Conservation (phyloP, 306 rosid genomes). For the Medicago lupulina region DNA sequence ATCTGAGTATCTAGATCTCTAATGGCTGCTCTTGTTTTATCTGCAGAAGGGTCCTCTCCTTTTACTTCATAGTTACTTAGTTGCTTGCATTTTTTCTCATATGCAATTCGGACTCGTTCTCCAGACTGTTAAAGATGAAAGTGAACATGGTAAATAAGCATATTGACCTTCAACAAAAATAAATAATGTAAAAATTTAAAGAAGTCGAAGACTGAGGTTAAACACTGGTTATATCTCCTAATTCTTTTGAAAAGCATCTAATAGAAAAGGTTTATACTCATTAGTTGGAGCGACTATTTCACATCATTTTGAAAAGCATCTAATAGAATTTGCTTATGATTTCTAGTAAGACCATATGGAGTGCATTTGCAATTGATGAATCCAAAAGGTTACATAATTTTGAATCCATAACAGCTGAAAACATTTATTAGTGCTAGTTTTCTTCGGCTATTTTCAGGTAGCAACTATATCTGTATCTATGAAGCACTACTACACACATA, state of each 20-base stretch:
- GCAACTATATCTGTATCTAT: no score
- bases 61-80: slow-evolving; percentile 78
- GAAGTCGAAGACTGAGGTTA: neutral
- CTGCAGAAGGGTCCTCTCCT: slow-evolving; percentile 72
- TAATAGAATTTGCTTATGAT: neutral
- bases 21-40: slow-evolving; percentile 75
- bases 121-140: slow-evolving; percentile 68
- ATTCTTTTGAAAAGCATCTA: neutral
- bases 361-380: neutral
- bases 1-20: slow-evolving; percentile 86
- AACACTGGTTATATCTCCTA: neutral
- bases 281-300: neutral
- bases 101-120: slow-evolving; percentile 75
- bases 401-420: no score
- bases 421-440: no score
- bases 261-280: neutral
- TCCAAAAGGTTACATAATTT: neutral
- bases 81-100: slow-evolving; percentile 78
- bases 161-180: slow-evolving; percentile 30
- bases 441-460: no score
- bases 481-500: no score
- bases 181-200: slow-evolving; percentile 17
- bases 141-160: neutral
- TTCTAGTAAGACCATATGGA: slow-evolving; percentile 7
- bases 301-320: slow-evolving; percentile 23